Evolutionary conservation across 805 yeast genomes (phyloP), one percentile per base, ranked within the genome.

Genomic region (Metschnikowia lochheadii): DNA sequence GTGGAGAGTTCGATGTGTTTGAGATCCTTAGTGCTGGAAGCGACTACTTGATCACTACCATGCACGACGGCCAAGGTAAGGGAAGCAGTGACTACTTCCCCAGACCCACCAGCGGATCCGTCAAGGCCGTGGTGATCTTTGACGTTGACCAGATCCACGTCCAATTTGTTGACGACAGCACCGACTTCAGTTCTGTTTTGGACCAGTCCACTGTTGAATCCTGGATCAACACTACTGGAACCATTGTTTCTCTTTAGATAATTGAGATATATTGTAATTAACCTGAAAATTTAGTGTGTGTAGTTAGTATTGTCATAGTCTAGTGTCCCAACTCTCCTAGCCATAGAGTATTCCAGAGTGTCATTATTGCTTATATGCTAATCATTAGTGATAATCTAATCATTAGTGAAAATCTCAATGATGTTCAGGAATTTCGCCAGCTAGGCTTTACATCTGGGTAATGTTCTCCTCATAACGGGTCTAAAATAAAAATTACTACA

Each of bases 1-100:
- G 99, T 76, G 99, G 99, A 76, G 99, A 94, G 78, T 78, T 94
- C 63, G 99, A 94, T 73, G 77, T 90, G 63, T 94, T 92, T 64
- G 99, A 94, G 80, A 79, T 92, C 60, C 80, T 94, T 60, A 74
- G 83, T 55, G 59, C 86, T 34, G 97, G 96, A 59, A 82, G 88
- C 55, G 53, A 49, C 41, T 49, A 46, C 55, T 75, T 91, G 69
- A 84, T 87, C 62, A 76, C 88, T 50, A 94, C 89, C 66, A 73
- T 92, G 63, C 98, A 92, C 75, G 82, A 80, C 65, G 88, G 87
- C 60, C 95, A 87, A 75, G 97, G 96, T 62, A 95, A 92, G 67
- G 96, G 96, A 63, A 75, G 96, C 54, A 76, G 83, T 56, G 94
- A 92, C 75, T 92, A 85, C 80, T 88, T 94, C 69, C 62, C 68